These are phyloP conservation scores for Cyamopsis tetragonoloba DNA, from an alignment of 306 rosid genomes.

Conservation along the genomic window DNA sequence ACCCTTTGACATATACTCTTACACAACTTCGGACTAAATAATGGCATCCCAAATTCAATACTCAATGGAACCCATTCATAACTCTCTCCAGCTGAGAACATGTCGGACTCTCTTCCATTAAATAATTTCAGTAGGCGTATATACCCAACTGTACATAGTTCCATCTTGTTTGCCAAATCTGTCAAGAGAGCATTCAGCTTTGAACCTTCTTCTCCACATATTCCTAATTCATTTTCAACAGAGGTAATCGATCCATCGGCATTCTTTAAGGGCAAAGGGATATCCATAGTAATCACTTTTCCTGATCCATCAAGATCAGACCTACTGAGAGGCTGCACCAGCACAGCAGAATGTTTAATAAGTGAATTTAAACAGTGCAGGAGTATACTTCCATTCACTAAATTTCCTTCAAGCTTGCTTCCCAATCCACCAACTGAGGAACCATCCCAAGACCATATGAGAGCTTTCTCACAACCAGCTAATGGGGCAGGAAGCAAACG, in stretches of 20 bases:
- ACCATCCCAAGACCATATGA: constrained; percentile 98
- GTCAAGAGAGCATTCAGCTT: constrained; percentile 54
- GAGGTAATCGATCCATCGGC: constrained; percentile 69
- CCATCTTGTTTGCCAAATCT: constrained; percentile 63
- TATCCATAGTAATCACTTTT: constrained; percentile 66
- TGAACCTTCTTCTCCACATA: constrained; percentile 58
- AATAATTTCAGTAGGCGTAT: constrained; percentile 77
- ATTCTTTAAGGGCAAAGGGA: constrained; percentile 85
- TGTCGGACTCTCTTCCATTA: constrained; percentile 52
- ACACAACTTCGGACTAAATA: constrained; percentile 84
- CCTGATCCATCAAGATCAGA: constrained; percentile 79
- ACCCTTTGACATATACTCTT: constrained; percentile 69
- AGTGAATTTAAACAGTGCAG: constrained; percentile 87
- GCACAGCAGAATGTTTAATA: constrained; percentile 83
- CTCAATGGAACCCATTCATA: constrained; percentile 97
- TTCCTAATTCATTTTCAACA: constrained; percentile 62
- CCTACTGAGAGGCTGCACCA: constrained; percentile 88
- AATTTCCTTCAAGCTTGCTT: constrained; percentile 80
- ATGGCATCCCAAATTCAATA: constrained; percentile 89
- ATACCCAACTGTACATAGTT: constrained; percentile 83
- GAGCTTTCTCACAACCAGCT: constrained; percentile 96
- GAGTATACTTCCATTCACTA: constrained; percentile 79
- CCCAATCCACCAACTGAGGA: constrained; percentile 89
- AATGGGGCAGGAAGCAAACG: constrained; percentile 96
- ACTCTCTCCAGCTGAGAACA: constrained; percentile 48